Evolutionary conservation across 495 filamentous ascomycete genomes (phyloP).

Genomic region (Terfezia boudieri): DNA sequence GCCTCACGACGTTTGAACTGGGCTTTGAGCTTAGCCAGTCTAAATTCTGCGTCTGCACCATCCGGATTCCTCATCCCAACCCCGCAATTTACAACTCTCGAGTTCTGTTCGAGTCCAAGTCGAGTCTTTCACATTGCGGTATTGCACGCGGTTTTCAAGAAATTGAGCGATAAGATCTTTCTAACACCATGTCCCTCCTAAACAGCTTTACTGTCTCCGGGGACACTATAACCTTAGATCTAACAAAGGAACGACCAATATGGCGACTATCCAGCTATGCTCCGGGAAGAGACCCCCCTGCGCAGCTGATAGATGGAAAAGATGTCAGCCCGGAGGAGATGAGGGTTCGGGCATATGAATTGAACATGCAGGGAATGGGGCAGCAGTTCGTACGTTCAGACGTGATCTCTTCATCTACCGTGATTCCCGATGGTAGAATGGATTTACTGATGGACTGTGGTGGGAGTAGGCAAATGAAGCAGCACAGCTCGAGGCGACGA

Average conservation of each 20-base stretch:
- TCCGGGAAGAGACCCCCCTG: constrained; percentile 17
- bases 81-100: not conserved
- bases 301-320: constrained; percentile 17
- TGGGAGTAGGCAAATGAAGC: too few relatives aligned
- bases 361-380: not conserved
- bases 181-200: not conserved
- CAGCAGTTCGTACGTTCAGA: constrained; percentile 1
- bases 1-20: too few relatives aligned
- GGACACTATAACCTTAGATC: constrained; percentile 13
- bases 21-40: not conserved
- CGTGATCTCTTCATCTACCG: too few relatives aligned
- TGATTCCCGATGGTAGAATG: too few relatives aligned
- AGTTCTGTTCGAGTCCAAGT: too few relatives aligned
- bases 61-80: not conserved
- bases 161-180: too few relatives aligned
- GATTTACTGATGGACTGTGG: too few relatives aligned
- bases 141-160: too few relatives aligned
- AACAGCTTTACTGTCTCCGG: constrained; percentile 12
- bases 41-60: not conserved
- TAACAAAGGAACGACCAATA: constrained; percentile 11
- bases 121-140: too few relatives aligned
- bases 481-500: not conserved
- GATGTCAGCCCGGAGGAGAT: constrained; percentile 18
- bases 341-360: constrained; percentile 13
- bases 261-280: constrained; percentile 19